Conservation (phyloP, 441 rosid species). For the Arabidopsis hybrid region DNA sequence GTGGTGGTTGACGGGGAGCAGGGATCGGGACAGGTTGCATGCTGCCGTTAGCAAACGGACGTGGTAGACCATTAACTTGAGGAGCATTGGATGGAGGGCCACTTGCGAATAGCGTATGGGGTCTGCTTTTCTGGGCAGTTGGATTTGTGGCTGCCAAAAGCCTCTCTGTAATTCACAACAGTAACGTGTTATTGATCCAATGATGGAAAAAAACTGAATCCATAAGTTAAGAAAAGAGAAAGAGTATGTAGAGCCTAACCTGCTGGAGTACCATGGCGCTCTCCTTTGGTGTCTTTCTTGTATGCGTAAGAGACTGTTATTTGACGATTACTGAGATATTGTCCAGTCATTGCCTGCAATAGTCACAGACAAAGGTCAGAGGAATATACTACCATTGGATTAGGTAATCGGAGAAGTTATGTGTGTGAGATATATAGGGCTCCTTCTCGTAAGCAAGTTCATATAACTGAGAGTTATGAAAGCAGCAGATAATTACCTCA, state of each 20-base stretch:
- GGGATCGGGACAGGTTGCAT: constrained; percentile 60
- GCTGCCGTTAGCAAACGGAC: constrained; percentile 68
- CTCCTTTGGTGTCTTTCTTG: constrained; percentile 98
- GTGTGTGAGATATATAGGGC: not conserved
- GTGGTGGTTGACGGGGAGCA: constrained; percentile 72
- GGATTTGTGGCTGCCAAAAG: constrained; percentile 97
- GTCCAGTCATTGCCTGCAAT: constrained; percentile 93
- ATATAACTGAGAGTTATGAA: not conserved
- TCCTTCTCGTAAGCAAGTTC: not conserved
- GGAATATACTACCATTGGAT: constrained; percentile 1
- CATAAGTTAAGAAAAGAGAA: not conserved
- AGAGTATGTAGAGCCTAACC: constrained; percentile 54
- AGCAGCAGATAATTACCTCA: constrained; percentile 58
- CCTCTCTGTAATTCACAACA: constrained; percentile 67
- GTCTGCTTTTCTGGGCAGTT: constrained; percentile 80
- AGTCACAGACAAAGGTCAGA: constrained; percentile 19
- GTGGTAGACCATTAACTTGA: constrained; percentile 73
- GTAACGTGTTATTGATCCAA: constrained; percentile 1
- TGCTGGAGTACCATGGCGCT: constrained; percentile 98
- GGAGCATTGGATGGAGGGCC: constrained; percentile 79
- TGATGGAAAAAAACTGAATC: not conserved
- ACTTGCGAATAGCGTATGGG: constrained; percentile 90
- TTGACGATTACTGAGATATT: constrained; percentile 92
- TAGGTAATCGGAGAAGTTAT: not conserved
- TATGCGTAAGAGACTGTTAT: constrained; percentile 97